Conservation (phyloP, 352 stramenopile genomes). For the Pilasporangium apinafurcum region DNA sequence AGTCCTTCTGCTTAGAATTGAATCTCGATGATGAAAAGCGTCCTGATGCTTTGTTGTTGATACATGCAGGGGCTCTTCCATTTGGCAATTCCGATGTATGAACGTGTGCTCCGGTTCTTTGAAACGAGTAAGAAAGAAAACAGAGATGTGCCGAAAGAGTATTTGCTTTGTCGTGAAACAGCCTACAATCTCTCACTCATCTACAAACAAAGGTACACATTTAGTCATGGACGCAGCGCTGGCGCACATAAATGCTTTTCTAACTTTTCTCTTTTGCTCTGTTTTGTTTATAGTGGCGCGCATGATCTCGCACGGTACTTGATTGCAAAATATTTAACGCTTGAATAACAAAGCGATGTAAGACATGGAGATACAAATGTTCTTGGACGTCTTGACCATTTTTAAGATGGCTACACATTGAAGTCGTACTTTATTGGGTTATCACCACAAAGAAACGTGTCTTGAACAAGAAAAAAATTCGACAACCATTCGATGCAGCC, state of each 20-base stretch:
- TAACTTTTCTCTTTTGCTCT: neutral
- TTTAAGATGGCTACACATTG: no score
- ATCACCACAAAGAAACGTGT: no score
- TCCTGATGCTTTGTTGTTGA: conserved; percentile 2
- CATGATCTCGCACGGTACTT: conserved; percentile 72
- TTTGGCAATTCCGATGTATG: conserved; percentile 84
- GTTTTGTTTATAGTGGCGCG: conserved; percentile 35
- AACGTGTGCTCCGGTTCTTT: conserved; percentile 77
- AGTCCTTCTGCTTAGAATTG: conserved; percentile 2
- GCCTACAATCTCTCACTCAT: conserved; percentile 88
- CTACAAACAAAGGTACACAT: conserved; percentile 74
- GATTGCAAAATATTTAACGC: conserved; percentile 75
- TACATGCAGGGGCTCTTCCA: conserved; percentile 68
- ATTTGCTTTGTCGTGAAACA: conserved; percentile 72
- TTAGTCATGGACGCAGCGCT: neutral
- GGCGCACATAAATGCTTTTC: neutral
- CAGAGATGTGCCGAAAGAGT: conserved; percentile 47
- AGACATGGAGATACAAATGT: neutral
- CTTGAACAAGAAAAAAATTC: no score
- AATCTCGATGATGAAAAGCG: no score
- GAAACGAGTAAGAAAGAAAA: conserved; percentile 45
- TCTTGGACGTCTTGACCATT: no score
- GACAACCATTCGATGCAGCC: no score
- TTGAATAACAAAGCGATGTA: conserved; percentile 27
- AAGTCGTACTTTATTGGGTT: no score